A percentile compares a stretch with the other conserved stretches of the same genome.
Conservation (phyloP, 441 rosid species). For the Brassica hybrid region DNA sequence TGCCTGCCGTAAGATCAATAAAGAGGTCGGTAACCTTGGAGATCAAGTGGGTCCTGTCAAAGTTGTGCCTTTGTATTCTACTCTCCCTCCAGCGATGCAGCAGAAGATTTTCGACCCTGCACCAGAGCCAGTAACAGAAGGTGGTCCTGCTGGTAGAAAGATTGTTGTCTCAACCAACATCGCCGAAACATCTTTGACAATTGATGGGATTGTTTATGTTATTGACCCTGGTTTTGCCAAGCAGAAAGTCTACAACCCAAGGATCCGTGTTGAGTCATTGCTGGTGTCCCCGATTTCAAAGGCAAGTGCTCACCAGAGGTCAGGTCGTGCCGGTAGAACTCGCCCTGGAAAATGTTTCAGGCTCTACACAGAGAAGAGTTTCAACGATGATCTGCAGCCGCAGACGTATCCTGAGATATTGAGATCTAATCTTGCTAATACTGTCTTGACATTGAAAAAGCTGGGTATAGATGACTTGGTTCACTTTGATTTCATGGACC, state of each 20-base stretch:
- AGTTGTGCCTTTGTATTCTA: slow-evolving; percentile 84
- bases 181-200: slow-evolving; percentile 94
- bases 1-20: slow-evolving; percentile 86
- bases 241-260: slow-evolving; percentile 90
- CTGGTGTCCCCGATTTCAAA: slow-evolving; percentile 92
- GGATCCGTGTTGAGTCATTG: slow-evolving; percentile 86
- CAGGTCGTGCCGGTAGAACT: slow-evolving; percentile 99
- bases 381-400: slow-evolving; percentile 76
- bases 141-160: slow-evolving; percentile 87
- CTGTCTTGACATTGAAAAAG: slow-evolving; percentile 84
- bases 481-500: slow-evolving; percentile 97
- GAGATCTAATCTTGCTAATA: slow-evolving; percentile 91
- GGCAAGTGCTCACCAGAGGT: slow-evolving; percentile 98
- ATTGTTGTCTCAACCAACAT: slow-evolving; percentile 92
- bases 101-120: slow-evolving; percentile 97
- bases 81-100: slow-evolving; percentile 94
- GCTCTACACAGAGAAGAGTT: slow-evolving; percentile 88
- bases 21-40: slow-evolving; percentile 72
- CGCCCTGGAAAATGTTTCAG: slow-evolving; percentile 95
- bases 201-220: slow-evolving; percentile 93
- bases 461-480: slow-evolving; percentile 88
- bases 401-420: slow-evolving; percentile 95
- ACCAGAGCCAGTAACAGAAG: slow-evolving; percentile 74
- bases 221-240: slow-evolving; percentile 94
- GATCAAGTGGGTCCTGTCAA: slow-evolving; percentile 91